A percentile compares a stretch with the other conserved stretches of the same genome.
These are phyloP conservation scores for Capronia coronata DNA, from an alignment of 2,329 filamentous ascomycete genomes.

Conservation along the genomic window DNA sequence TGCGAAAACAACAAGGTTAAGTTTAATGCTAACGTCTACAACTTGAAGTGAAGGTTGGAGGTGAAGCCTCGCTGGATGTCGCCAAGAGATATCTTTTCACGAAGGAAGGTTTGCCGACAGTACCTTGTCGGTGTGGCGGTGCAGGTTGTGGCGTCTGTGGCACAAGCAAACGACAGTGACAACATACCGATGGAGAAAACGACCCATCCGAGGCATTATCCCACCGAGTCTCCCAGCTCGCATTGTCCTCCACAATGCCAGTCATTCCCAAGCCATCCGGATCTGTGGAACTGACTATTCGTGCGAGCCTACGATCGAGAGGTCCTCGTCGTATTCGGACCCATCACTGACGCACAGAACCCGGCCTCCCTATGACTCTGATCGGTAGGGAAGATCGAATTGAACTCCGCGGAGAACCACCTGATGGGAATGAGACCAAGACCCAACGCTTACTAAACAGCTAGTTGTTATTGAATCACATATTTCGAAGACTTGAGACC, in stretches of 20 bases:
- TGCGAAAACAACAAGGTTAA: not conserved
- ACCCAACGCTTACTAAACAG: not conserved
- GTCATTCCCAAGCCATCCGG: not conserved
- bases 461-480: not conserved
- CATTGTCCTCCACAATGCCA: not conserved
- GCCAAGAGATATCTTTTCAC: not conserved
- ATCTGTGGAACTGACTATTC: not conserved
- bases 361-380: not conserved
- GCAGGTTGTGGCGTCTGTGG: not conserved
- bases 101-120: not conserved
- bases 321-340: not conserved
- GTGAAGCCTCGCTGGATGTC: not conserved
- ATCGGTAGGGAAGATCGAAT: not conserved
- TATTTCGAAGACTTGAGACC: not conserved
- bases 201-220: constrained; percentile 3
- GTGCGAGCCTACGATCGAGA: not conserved
- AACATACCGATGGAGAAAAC: not conserved
- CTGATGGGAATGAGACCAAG: not conserved
- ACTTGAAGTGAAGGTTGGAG: not conserved
- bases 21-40: not conserved
- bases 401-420: not conserved
- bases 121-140: not conserved
- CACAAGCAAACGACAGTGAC: not conserved
- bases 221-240: not conserved
- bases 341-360: not conserved